Evolutionary conservation across 495 filamentous ascomycete genomes (phyloP).

Genomic region (Hamigera avellanea): DNA sequence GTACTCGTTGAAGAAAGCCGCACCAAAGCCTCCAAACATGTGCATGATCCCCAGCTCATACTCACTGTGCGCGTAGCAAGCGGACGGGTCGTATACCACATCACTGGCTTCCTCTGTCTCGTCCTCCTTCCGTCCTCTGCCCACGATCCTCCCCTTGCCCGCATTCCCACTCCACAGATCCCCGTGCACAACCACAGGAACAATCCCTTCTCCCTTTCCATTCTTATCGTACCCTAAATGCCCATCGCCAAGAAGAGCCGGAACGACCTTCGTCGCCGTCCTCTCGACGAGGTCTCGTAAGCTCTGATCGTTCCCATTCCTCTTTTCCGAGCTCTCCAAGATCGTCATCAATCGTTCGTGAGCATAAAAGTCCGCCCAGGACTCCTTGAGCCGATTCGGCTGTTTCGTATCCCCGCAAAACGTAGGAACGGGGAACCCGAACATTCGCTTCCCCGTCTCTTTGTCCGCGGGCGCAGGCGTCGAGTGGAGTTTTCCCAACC

Average conservation of each 20-base stretch:
- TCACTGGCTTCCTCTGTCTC: conserved; percentile 48
- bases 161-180: conserved; percentile 89
- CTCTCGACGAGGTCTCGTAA: conserved; percentile 50
- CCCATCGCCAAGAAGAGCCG: conserved; percentile 53
- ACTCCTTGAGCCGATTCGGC: conserved; percentile 53
- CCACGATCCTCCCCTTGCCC: conserved; percentile 51
- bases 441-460: conserved; percentile 44
- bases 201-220: conserved; percentile 36
- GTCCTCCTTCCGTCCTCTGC: conserved; percentile 13
- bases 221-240: conserved; percentile 45
- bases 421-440: conserved; percentile 73
- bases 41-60: conserved; percentile 89
- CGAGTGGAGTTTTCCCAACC: conserved; percentile 70
- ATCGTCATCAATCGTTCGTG: conserved; percentile 60
- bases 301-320: conserved; percentile 52
- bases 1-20: conserved; percentile 64
- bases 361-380: conserved; percentile 78
- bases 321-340: conserved; percentile 38
- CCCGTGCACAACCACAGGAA: conserved; percentile 75
- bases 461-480: conserved; percentile 53
- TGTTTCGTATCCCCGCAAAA: conserved; percentile 81
- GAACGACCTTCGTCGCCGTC: conserved; percentile 52
- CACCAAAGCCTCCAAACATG: conserved; percentile 88
- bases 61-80: conserved; percentile 76
- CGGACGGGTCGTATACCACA: conserved; percentile 73